Conservation (phyloP, 306 rosid species). For the Ammopiptanthus mongolicus region DNA sequence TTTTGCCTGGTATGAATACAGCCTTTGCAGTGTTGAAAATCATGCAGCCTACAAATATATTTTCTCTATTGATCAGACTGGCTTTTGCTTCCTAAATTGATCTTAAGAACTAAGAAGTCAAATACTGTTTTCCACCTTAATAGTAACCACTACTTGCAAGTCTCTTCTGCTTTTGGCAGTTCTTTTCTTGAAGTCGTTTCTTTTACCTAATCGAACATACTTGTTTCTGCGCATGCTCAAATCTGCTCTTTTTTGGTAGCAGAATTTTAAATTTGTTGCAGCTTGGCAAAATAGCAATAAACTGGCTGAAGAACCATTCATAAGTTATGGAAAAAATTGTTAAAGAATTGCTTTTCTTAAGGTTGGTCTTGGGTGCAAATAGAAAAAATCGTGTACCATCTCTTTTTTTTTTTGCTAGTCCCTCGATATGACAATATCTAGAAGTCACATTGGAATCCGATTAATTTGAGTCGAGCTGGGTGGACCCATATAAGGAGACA, state of each 20-base stretch:
- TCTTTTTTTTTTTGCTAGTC: no score
- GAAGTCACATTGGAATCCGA: no score
- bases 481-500: no score
- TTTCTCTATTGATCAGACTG: not conserved
- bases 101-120: not conserved
- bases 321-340: not conserved
- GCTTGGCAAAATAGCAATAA: not conserved
- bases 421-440: no score
- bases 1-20: conserved; percentile 5
- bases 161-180: conserved; percentile 1
- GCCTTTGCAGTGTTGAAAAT: conserved; percentile 5
- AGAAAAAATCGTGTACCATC: not conserved
- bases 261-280: not conserved
- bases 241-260: not conserved
- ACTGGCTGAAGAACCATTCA: not conserved
- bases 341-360: not conserved
- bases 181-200: not conserved
- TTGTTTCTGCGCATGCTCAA: not conserved
- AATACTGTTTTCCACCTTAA: not conserved
- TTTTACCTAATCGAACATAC: not conserved
- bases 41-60: not conserved
- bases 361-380: not conserved
- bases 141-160: conserved; percentile 5
- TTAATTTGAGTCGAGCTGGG: no score
- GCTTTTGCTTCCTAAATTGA: not conserved